Conservation (phyloP, 2,329 filamentous ascomycete genomes). For the Ophiocordyceps sinensis region DNA sequence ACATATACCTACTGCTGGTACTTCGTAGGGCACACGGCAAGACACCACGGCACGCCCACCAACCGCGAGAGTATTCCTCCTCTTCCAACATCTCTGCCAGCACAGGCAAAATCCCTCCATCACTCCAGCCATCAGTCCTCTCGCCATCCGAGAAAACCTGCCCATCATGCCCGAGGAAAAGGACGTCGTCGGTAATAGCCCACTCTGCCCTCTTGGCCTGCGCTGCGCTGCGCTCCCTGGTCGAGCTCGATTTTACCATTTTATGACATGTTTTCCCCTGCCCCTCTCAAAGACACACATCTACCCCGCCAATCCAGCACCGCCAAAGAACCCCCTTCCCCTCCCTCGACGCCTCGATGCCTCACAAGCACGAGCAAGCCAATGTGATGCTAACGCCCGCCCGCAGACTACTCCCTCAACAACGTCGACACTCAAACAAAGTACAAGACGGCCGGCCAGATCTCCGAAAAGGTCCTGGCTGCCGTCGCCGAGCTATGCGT, state of each 20-base stretch:
- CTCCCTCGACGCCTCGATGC: too few species aligned
- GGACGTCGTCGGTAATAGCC: conserved; percentile 25
- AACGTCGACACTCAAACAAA: conserved; percentile 95
- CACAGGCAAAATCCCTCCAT: neutral
- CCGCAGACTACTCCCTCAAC: conserved; percentile 69
- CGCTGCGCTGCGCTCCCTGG: too few species aligned
- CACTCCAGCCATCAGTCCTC: neutral
- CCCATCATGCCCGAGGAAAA: conserved; percentile 31
- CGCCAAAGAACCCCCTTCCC: neutral
- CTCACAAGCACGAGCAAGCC: neutral
- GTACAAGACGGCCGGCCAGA: conserved; percentile 93
- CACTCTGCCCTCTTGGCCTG: neutral
- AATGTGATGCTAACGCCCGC: conserved; percentile 1
- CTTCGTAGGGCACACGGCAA: too few species aligned
- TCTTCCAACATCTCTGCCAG: neutral
- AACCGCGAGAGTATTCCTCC: neutral
- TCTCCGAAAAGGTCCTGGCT: conserved; percentile 90
- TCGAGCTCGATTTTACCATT: neutral
- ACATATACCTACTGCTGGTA: too few species aligned
- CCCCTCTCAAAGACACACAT: neutral
- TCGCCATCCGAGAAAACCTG: conserved; percentile 6
- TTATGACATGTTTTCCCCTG: neutral
- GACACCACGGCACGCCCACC: neutral
- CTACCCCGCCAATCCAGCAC: too few species aligned
- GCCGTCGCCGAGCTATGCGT: conserved; percentile 61